Evolutionary conservation across 2,329 filamentous ascomycete genomes (phyloP).

Genomic region (Geosmithia flava): DNA sequence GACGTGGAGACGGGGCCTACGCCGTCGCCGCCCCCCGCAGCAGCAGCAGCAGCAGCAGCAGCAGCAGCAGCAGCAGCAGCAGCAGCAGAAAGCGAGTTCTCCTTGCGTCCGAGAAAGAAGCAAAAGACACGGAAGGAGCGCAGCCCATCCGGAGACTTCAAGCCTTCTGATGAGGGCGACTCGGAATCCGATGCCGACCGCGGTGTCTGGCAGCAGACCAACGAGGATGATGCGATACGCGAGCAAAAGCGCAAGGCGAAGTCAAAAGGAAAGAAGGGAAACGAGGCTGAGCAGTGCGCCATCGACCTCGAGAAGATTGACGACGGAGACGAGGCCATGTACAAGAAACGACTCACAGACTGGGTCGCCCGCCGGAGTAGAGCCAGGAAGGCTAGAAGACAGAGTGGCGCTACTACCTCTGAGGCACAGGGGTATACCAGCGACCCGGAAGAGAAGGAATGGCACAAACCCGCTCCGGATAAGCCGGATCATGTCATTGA

Average conservation of each 20-base stretch:
- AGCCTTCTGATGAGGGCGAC: conserved; percentile 11
- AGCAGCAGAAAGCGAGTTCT: conserved; percentile 39
- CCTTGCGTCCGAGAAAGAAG: conserved; percentile 46
- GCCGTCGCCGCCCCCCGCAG: background rate
- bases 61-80: conserved; percentile 13
- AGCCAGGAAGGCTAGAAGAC: conserved; percentile 24
- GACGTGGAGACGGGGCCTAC: conserved; percentile 10
- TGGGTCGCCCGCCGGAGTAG: conserved; percentile 52
- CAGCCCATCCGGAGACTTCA: conserved; percentile 35
- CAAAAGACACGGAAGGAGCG: conserved; percentile 19
- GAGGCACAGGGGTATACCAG: conserved; percentile 23
- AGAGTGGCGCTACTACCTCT: conserved; percentile 19
- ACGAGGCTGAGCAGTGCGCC: conserved; percentile 20
- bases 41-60: conserved; percentile 8
- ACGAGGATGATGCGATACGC: conserved; percentile 23
- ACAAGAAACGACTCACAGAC: conserved; percentile 58
- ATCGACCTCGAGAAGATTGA: conserved; percentile 53
- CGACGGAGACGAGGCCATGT: conserved; percentile 78
- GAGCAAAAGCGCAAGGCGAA: conserved; percentile 28
- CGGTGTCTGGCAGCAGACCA: conserved; percentile 23
- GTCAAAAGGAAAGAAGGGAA: conserved; percentile 19
- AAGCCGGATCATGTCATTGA: conserved; percentile 64
- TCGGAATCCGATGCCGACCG: conserved; percentile 20
- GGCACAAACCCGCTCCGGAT: conserved; percentile 78
- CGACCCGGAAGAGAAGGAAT: conserved; percentile 45